Percentiles rank a stretch among this genome's conserved stretches.
Evolutionary conservation across 805 yeast genomes (phyloP).

Genomic region (Blastobotrys attinorum): DNA sequence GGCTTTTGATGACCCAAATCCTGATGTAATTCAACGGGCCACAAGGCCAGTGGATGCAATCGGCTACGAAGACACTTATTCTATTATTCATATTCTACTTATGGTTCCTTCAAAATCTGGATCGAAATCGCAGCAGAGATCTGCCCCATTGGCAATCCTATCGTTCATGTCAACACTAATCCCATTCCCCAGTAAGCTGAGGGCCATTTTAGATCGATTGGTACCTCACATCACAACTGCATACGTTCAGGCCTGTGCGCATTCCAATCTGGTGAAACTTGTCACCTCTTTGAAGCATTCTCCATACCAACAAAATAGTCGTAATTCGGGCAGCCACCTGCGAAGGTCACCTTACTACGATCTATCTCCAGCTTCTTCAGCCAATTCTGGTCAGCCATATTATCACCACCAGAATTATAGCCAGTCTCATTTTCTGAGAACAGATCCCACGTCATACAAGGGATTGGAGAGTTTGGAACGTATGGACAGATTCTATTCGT

Average conservation of each 20-base stretch:
- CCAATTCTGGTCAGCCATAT: not conserved
- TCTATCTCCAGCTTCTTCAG: not conserved
- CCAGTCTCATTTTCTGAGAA: not conserved
- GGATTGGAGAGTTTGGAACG: not conserved
- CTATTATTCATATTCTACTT: slow-evolving; percentile 26
- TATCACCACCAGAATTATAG: not conserved
- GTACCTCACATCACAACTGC: slow-evolving; percentile 27
- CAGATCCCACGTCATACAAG: not conserved
- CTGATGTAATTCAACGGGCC: slow-evolving; percentile 1
- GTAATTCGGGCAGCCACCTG: not conserved
- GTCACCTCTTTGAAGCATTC: not conserved
- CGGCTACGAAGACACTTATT: slow-evolving; percentile 26
- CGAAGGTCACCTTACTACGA: not conserved
- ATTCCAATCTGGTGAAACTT: slow-evolving; percentile 16
- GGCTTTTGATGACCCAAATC: slow-evolving; percentile 20
- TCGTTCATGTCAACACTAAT: slow-evolving; percentile 26
- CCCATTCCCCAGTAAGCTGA: slow-evolving; percentile 24
- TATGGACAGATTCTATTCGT: not conserved
- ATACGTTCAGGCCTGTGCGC: slow-evolving; percentile 22
- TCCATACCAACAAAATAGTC: not conserved
- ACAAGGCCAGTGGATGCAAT: slow-evolving; percentile 23
- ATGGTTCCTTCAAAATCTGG: slow-evolving; percentile 18
- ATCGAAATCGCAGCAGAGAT: slow-evolving; percentile 4
- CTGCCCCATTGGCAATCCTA: slow-evolving; percentile 27
- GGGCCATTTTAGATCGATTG: slow-evolving; percentile 16